Conservation (phyloP, 352 stramenopile species). For the Pythium volutum region DNA sequence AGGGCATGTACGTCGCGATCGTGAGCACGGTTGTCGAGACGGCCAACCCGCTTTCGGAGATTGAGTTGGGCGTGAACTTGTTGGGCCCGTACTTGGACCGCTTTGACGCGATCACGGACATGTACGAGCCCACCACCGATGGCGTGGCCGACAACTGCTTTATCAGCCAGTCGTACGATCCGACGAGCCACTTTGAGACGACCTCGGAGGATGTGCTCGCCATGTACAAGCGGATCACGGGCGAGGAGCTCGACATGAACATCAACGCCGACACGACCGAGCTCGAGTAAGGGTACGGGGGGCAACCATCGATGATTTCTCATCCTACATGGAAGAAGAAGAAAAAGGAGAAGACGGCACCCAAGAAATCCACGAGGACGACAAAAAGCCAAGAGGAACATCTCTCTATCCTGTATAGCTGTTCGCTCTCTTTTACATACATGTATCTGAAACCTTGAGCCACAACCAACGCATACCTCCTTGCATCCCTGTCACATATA, state of each 20-base stretch:
- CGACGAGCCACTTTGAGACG: conserved; percentile 97
- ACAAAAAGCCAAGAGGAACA: too few species aligned
- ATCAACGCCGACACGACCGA: conserved; percentile 96
- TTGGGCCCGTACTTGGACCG: conserved; percentile 95
- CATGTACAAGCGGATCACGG: conserved; percentile 98
- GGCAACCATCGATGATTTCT: not conserved
- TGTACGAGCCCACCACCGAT: conserved; percentile 92
- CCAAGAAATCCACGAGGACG: too few species aligned
- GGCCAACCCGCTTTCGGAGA: conserved; percentile 92
- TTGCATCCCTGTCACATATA: too few species aligned
- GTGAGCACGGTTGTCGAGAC: conserved; percentile 98
- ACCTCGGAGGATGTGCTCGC: conserved; percentile 96
- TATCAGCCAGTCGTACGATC: conserved; percentile 94
- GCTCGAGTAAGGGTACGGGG: conserved; percentile 64
- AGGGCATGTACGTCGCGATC: conserved; percentile 98
- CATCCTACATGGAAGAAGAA: too few species aligned
- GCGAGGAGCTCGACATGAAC: conserved; percentile 97
- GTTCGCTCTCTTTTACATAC: too few species aligned
- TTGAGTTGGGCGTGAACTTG: conserved; percentile 94
- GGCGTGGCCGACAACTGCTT: conserved; percentile 95
- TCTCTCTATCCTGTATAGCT: too few species aligned
- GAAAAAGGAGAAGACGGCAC: too few species aligned
- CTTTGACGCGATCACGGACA: conserved; percentile 96
- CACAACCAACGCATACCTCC: too few species aligned
- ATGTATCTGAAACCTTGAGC: too few species aligned